Evolutionary conservation across 2,329 filamentous ascomycete species (phyloP), one percentile per base, ranked within the genome.

Genomic region (Hansfordia pulvinata): DNA sequence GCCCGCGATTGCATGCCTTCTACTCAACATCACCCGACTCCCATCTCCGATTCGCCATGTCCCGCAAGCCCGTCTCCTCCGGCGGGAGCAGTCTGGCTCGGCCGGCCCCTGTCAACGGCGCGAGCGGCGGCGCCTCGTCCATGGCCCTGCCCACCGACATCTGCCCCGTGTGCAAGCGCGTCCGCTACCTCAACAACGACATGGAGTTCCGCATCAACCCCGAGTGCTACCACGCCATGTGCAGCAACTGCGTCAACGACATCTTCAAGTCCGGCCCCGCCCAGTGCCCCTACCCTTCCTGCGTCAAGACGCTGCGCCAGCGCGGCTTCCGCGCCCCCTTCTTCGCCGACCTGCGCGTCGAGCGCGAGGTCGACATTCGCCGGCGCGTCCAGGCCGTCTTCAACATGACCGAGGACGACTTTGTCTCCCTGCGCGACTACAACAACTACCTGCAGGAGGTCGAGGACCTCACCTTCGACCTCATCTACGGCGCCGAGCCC

Each of bases 201-300:
- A 86, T 98, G 70, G 70, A 78, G 37, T 96, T 98, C 58, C 79
- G 90, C 41, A 86, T 98, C 60, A 94, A 96, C 52, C 84, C 88
- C 7, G 85, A 93, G 63, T 98, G 90, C 69, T 98, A 98, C 63
- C 90, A 98, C 64, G 84, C 84, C 40, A 96, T 98, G 83, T 98
- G 90, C 63, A 79, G 84, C 51, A 86, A 82, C 30, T 98, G 90
- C 59, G 86, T 96, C 21, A 81, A 88, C 53, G 80, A 88, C 30
- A 82, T 96, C 42, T 98, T 96, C 65, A 80, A 79, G 19, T 76
- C 83, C 29, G 90, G 90, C 0, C 90, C 90, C 1, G 83, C 85
- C 30, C 81, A 85, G 34, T 98, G 92, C 48, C 90, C 90, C 2
- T 83, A 94, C 31, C 82, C 83, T 0, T 81, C 79, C 20, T 98